Evolutionary conservation across 1,284 basidiomycete genomes (phyloP), one percentile per base, ranked within the genome.

Genomic region (Singerocomus inundabilis): DNA sequence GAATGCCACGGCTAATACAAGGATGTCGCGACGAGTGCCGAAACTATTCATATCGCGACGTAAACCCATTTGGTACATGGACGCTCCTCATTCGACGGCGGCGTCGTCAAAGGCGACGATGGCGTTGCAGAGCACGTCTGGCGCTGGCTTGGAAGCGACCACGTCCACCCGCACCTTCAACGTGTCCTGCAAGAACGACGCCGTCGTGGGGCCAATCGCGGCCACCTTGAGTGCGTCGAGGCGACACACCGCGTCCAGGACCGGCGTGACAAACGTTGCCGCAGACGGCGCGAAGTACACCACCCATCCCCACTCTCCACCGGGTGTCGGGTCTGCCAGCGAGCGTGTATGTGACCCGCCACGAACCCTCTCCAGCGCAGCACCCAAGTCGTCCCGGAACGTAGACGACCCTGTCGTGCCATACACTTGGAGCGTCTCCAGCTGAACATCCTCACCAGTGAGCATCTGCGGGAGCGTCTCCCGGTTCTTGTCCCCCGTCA

Each of bases 401-500:
- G 62, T 71, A 0, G 71, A 64, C 4, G 82, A 81, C 1, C 79
- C 77, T 35, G 68, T 72, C 18, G 88, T 90, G 59, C 73, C 74
- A 57, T 91, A 91, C 10, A 88, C 86, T 58, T 85, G 77, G 15
- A 88, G 57, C 15, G 71, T 55, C 13, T 74, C 66, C 25, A 85
- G 63, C 31, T 59, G 60, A 2, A 88, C 62, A 1, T 72, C 73
- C 0, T 70, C 76, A 0, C 70, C 70, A 0, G 58, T 50, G 32
- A 93, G 69, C 9, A 84, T 74, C 5, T 53, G 69, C 0, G 80
- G 71, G 3, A 92, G 65, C 0, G 80, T 84, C 56, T 91, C 87
- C 15, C 80, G 75, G 53, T 88, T 91, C 73, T 91, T 92, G 73
- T 92, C 90, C 15, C 89, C 89, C 6, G 80, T 86, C 8, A 93